Conservation (phyloP, 495 filamentous ascomycete genomes). For the Aspergillus affinis region DNA sequence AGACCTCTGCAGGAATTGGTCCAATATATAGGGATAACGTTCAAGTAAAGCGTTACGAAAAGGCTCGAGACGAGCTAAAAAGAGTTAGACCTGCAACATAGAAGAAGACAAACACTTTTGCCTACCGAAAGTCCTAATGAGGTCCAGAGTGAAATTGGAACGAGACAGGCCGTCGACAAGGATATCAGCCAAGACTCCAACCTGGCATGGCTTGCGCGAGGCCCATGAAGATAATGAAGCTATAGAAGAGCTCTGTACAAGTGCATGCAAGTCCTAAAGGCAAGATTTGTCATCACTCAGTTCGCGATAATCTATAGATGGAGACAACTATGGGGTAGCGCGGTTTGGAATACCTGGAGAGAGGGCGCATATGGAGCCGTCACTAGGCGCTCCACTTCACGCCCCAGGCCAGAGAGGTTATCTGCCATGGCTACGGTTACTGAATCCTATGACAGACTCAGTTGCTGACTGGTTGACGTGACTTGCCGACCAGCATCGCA, state of each 20-base stretch:
- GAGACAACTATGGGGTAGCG: slow-evolving; percentile 8
- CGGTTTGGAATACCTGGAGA: slow-evolving; percentile 34
- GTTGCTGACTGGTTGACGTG: slow-evolving; percentile 3
- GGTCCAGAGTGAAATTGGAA: slow-evolving; percentile 37
- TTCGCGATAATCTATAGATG: neutral
- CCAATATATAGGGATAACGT: slow-evolving; percentile 42
- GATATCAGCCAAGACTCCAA: slow-evolving; percentile 38
- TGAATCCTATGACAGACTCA: neutral
- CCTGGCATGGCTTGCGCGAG: slow-evolving; percentile 46
- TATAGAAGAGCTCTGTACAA: slow-evolving; percentile 21
- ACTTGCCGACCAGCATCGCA: neutral
- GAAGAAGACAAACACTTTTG: neutral
- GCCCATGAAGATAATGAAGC: slow-evolving; percentile 38
- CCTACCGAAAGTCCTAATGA: slow-evolving; percentile 45
- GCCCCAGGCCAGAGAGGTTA: slow-evolving; percentile 15
- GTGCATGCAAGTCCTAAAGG: slow-evolving; percentile 39
- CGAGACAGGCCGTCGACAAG: slow-evolving; percentile 46
- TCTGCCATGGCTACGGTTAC: slow-evolving; percentile 13
- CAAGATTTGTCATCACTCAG: slow-evolving; percentile 8
- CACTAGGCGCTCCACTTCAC: slow-evolving; percentile 43
- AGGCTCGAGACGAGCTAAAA: slow-evolving; percentile 24
- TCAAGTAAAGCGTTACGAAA: slow-evolving; percentile 44
- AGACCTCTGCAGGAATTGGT: slow-evolving; percentile 40
- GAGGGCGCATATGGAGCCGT: slow-evolving; percentile 43
- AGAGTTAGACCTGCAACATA: slow-evolving; percentile 5